Evolutionary conservation across 352 stramenopile genomes (phyloP).

Genomic region (Aphanomyces euteiches): DNA sequence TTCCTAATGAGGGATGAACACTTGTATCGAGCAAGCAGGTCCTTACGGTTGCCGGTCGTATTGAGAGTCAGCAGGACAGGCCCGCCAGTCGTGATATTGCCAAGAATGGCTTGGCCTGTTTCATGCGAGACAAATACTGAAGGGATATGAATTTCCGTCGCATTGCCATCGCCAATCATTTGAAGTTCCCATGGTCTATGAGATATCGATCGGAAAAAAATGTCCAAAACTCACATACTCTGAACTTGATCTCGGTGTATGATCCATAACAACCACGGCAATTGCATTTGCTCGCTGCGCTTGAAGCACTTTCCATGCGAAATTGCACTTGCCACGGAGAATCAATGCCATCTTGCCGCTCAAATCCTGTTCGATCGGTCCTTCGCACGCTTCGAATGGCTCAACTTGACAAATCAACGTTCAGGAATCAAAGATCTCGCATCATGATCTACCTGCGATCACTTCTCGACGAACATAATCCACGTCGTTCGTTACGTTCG

Average conservation of each 20-base stretch:
- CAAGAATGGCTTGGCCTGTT: constrained; percentile 9
- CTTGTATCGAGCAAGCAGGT: neutral
- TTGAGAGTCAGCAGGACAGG: constrained; percentile 21
- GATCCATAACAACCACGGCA: constrained; percentile 28
- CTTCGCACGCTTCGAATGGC: constrained; percentile 28
- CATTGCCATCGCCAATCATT: constrained; percentile 26
- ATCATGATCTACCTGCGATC: constrained; percentile 6
- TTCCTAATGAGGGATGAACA: neutral
- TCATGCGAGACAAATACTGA: constrained; percentile 27
- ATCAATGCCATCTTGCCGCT: constrained; percentile 21
- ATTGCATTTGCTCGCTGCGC: constrained; percentile 23
- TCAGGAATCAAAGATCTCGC: neutral
- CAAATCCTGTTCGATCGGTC: constrained; percentile 19
- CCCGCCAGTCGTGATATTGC: neutral
- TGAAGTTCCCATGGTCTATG: constrained; percentile 27
- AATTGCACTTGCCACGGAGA: constrained; percentile 28
- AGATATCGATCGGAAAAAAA: neutral
- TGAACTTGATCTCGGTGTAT: neutral
- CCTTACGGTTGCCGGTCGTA: constrained; percentile 17
- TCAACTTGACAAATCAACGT: neutral
- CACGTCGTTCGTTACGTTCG: constrained; percentile 15
- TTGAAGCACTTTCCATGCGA: constrained; percentile 27
- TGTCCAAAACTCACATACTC: neutral
- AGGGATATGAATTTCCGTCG: constrained; percentile 22
- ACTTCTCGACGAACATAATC: constrained; percentile 12